Conservation (phyloP, 371 early-diverging fungal species). For the Mortierella polycephala region DNA sequence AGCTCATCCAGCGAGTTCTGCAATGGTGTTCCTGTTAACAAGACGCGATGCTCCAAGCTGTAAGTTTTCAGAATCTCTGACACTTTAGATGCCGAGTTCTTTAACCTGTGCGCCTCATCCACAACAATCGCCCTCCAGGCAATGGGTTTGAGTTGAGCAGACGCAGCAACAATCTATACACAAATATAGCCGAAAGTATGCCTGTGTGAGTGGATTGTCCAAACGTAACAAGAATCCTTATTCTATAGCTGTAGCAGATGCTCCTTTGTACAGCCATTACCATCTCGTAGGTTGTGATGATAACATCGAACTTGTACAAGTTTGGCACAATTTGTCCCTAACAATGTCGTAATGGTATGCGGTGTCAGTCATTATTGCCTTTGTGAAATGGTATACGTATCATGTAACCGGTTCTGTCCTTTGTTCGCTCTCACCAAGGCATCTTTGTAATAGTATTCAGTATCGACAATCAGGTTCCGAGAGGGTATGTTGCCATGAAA, state of each 20-base stretch:
- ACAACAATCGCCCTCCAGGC: conserved; percentile 90
- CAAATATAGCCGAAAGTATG: neutral
- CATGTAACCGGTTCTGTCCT: neutral
- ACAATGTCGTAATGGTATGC: too few relatives aligned
- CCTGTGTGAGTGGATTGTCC: neutral
- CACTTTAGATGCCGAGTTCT: conserved; percentile 86
- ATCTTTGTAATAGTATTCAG: conserved; percentile 79
- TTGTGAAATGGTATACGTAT: neutral
- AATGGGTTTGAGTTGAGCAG: conserved; percentile 79
- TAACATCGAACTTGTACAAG: conserved; percentile 82
- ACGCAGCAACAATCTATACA: conserved; percentile 65
- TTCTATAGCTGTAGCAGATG: too few relatives aligned
- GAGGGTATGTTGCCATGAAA: conserved; percentile 73
- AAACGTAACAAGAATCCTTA: too few relatives aligned
- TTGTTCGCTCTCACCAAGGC: conserved; percentile 17
- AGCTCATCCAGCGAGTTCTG: conserved; percentile 95
- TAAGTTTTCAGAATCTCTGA: conserved; percentile 74
- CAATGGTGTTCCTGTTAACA: conserved; percentile 92
- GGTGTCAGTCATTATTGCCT: too few relatives aligned
- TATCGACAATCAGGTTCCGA: conserved; percentile 70
- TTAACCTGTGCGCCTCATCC: conserved; percentile 97
- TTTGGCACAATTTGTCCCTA: conserved; percentile 45
- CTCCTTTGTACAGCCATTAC: conserved; percentile 41
- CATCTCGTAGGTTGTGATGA: conserved; percentile 94
- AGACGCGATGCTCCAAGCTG: conserved; percentile 77